Percentiles rank a stretch among this genome's conserved stretches.
phyloP scores from a whole-genome alignment of 129 eudicot genomes.

The Saussurea involucrata region DNA sequence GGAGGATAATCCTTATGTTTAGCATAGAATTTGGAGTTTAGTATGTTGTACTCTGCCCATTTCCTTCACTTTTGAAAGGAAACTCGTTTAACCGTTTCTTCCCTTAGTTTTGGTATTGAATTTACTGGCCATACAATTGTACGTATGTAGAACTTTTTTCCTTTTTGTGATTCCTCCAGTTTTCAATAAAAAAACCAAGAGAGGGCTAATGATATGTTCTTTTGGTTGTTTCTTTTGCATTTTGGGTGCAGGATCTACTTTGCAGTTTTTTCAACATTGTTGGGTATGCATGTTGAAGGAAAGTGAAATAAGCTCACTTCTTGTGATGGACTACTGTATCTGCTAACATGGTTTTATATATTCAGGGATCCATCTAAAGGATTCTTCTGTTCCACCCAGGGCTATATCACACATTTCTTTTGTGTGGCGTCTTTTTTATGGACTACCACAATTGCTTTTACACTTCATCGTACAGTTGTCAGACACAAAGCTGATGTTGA shows the following conservation, averaged over 20 bases:
- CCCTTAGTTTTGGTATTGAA: too few species aligned
- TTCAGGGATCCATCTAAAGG: slow-evolving; percentile 98
- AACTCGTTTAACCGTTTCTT: too few species aligned
- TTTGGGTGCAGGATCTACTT: slow-evolving; percentile 80
- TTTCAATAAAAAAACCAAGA: neutral
- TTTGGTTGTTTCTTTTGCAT: neutral
- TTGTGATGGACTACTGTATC: slow-evolving; percentile 1
- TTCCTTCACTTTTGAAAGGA: too few species aligned
- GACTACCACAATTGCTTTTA: slow-evolving; percentile 95
- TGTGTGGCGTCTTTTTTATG: slow-evolving; percentile 91
- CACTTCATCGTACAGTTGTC: slow-evolving; percentile 95
- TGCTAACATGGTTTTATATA: slow-evolving; percentile 9
- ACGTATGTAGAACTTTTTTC: neutral
- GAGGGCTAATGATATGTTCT: slow-evolving; percentile 5
- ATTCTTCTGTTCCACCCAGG: slow-evolving; percentile 93
- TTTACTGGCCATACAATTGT: neutral
- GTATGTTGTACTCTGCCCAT: too few species aligned
- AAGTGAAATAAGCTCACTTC: slow-evolving; percentile 24
- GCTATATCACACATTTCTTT: slow-evolving; percentile 90
- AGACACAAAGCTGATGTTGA: slow-evolving; percentile 93
- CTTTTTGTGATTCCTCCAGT: neutral
- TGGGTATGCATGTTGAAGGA: slow-evolving; percentile 51
- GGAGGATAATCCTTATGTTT: too few species aligned
- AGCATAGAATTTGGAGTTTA: too few species aligned
- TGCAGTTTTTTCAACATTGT: slow-evolving; percentile 92